phyloP scores from a whole-genome alignment of 345 rosid species.

The Acer saccharum region DNA sequence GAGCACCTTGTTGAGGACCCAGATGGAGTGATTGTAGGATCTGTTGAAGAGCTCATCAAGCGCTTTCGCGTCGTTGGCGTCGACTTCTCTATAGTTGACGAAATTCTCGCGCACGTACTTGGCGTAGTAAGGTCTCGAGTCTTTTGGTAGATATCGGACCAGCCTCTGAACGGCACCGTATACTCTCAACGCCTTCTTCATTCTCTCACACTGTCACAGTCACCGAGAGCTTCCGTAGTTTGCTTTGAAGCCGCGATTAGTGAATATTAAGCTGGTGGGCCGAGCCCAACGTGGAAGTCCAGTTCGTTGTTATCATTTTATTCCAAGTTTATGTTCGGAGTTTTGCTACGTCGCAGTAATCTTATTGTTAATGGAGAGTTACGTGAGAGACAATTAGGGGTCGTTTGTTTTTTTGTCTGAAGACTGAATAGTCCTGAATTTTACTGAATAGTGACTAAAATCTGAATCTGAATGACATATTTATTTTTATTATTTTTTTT shows the following conservation, averaged over 20 bases:
- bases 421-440: too few relatives aligned
- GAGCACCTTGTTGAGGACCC: constrained; percentile 89
- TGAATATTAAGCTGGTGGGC: background rate
- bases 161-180: constrained; percentile 83
- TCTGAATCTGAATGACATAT: too few relatives aligned
- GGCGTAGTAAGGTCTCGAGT: constrained; percentile 85
- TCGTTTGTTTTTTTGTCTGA: too few relatives aligned
- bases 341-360: too few relatives aligned
- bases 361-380: too few relatives aligned
- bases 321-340: too few relatives aligned
- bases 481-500: too few relatives aligned
- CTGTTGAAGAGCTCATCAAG: constrained; percentile 84
- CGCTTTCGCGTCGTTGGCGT: constrained; percentile 50
- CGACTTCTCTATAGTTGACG: constrained; percentile 80
- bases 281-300: background rate
- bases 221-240: background rate
- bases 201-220: constrained; percentile 14
- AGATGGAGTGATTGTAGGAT: constrained; percentile 81
- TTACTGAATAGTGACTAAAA: too few relatives aligned
- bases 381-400: too few relatives aligned
- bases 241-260: background rate
- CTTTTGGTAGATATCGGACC: constrained; percentile 72
- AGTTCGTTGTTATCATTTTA: background rate
- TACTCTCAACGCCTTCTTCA: constrained; percentile 74
- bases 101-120: constrained; percentile 90